A percentile compares a stretch with the other conserved stretches of the same genome.
These are phyloP conservation scores for Adansonia digitata DNA, from an alignment of 345 rosid genomes.

Conservation along the genomic window DNA sequence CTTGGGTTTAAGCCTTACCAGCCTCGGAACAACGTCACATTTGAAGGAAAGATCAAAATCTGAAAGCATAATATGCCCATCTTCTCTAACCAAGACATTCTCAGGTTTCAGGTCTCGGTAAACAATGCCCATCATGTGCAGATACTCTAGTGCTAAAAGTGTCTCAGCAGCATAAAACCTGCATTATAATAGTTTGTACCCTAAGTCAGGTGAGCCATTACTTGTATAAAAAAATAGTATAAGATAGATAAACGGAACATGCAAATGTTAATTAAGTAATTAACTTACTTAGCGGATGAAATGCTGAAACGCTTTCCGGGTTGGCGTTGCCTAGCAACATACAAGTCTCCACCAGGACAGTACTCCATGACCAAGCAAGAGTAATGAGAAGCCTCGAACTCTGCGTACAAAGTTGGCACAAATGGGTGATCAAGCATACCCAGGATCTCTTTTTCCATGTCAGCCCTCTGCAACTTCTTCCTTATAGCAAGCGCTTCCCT, in stretches of 20 bases:
- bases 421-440: slow-evolving; percentile 91
- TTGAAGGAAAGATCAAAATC: slow-evolving; percentile 81
- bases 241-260: not conserved
- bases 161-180: slow-evolving; percentile 77
- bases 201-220: not conserved
- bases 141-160: slow-evolving; percentile 59
- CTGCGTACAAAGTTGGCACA: slow-evolving; percentile 79
- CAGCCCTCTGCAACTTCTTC: slow-evolving; percentile 81
- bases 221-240: not conserved
- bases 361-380: slow-evolving; percentile 91
- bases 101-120: slow-evolving; percentile 73
- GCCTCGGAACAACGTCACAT: slow-evolving; percentile 79
- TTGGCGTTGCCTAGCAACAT: slow-evolving; percentile 72
- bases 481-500: slow-evolving; percentile 82
- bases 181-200: not conserved
- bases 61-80: slow-evolving; percentile 73
- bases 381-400: slow-evolving; percentile 89
- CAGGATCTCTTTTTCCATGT: slow-evolving; percentile 83
- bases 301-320: slow-evolving; percentile 58
- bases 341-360: slow-evolving; percentile 88
- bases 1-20: slow-evolving; percentile 34
- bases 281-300: slow-evolving; percentile 68
- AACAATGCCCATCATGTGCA: slow-evolving; percentile 80
- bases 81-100: slow-evolving; percentile 62
- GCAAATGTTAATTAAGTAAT: not conserved